Base-by-base conservation (phyloP, 2,329 filamentous ascomycete species). In the Microcyclospora tardicrescens region DNA sequence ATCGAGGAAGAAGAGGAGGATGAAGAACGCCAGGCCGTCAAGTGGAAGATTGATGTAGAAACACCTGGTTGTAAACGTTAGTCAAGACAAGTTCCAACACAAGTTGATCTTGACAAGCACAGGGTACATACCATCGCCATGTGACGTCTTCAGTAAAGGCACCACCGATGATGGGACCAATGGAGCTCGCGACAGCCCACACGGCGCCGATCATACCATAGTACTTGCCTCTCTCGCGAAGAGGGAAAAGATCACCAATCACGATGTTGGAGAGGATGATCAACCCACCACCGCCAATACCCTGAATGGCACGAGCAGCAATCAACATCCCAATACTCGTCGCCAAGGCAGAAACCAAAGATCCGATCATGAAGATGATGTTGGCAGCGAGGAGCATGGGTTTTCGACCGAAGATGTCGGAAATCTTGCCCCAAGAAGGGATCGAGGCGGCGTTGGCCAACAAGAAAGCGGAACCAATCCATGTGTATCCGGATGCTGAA, bases 81-180 rank as follows among this genome's bases (percentile, higher is more conserved):
- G 19, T 8, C 19, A 13, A n/a, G 14, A 10, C 30, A 32, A 32
- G 30, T 32, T 15, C 14, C 11, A 31, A 11, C 10, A 24, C 10
- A n/a, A n/a, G 4, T 32, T 40, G 32, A 42, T 38, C 15, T 41
- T 39, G 30, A 43, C 43, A 12, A 43, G 34, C 46, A 37, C 46
- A 43, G 32, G 48, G 73, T 53, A 72, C 73, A 42, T 66, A 83
- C 77, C 77, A 81, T 35, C 79, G 63, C 79, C 79, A 83, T 12
- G 61, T 68, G 3, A 75, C 69, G 16, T 69, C 65, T 39, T 75
- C 65, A 0, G 79, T 80, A 45, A 84, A 77, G 0, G 72, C 69
- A 6, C 81, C 81, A 13, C 80, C 79, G 5, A 84, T 61, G 2
- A 79, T 63, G 0, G 79, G 80, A 0, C 80, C 81, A n/a, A 81